These are phyloP conservation scores for Pythium insidiosum DNA, from an alignment of 352 stramenopile genomes.

Conservation along the genomic window DNA sequence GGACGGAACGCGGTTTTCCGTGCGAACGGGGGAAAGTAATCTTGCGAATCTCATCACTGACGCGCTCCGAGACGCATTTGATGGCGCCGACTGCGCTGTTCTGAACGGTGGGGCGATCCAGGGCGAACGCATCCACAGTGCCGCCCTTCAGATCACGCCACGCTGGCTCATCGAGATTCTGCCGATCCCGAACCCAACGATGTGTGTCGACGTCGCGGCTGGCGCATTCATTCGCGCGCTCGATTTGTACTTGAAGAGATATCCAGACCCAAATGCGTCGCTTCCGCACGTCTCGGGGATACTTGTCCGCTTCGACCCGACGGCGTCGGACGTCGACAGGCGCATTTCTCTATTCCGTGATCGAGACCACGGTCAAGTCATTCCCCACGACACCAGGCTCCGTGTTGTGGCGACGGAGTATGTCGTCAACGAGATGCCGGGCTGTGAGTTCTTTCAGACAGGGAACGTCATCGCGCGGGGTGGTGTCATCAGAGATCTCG, in stretches of 20 bases:
- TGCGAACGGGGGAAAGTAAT: background rate
- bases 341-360: conserved; percentile 5
- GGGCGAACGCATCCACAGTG: background rate
- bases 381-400: background rate
- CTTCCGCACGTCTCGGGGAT: conserved; percentile 5
- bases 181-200: conserved; percentile 4
- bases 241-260: background rate
- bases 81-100: background rate
- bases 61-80: background rate
- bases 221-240: background rate
- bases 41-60: background rate
- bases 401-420: conserved; percentile 1
- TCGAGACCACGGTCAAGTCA: conserved; percentile 1
- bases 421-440: conserved; percentile 2
- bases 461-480: background rate
- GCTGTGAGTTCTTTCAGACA: background rate
- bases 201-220: background rate
- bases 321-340: background rate
- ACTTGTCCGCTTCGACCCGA: background rate
- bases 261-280: conserved; percentile 1
- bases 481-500: conserved; percentile 1
- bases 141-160: background rate
- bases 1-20: background rate
- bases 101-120: background rate
- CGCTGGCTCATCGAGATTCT: conserved; percentile 1